Evolutionary conservation across 2,329 filamentous ascomycete genomes (phyloP), one percentile per base, ranked within the genome.

Genomic region (Aspergillus felis): DNA sequence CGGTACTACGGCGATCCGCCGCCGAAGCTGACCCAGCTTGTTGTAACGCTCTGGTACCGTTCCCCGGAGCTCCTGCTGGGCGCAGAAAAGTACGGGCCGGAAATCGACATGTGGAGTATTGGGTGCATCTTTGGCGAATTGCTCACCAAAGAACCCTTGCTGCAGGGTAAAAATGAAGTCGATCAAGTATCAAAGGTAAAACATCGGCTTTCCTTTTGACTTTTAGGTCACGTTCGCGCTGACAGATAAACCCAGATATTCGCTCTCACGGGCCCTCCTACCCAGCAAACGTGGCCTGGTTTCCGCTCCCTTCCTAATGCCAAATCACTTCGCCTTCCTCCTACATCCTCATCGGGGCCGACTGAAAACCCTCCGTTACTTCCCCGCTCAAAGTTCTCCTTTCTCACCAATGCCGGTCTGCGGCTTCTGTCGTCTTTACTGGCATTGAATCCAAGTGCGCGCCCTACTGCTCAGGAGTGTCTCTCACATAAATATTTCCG

Each of bases 41-140:
- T 99, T 61, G 93, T 97, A 20, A 99, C 94, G 6, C 83, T 99
- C 6, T 99, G 94, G 94, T 99, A 99, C 74, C 90, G 94, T 56
- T 84, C 90, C 0, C 94, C 94, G 0, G 94, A 97, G 75, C 83
- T 97, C 10, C 83, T 99, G 1, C 85, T 97, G 3, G 94, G 94
- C 5, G 81, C 90, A 0, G 83, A 84, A 38, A 82, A 81, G 17
- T 99, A 99, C 77, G 87, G 83, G 58, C 78, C 82, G 1, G 84
- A 89, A 59, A 82, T 97, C 66, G 94, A 97, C 76, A 89, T 97
- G 83, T 99, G 94, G 94, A 95, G 90, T 75, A 80, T 97, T 3
- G 94, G 94, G 12, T 97, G 94, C 76, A 92, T 99, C 69, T 96
- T 99, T 70, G 93, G 88, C 60, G 94, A 99, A 78, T 83, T 99